phyloP scores from a whole-genome alignment of 495 filamentous ascomycete species.

The Ramalina peruviana region DNA sequence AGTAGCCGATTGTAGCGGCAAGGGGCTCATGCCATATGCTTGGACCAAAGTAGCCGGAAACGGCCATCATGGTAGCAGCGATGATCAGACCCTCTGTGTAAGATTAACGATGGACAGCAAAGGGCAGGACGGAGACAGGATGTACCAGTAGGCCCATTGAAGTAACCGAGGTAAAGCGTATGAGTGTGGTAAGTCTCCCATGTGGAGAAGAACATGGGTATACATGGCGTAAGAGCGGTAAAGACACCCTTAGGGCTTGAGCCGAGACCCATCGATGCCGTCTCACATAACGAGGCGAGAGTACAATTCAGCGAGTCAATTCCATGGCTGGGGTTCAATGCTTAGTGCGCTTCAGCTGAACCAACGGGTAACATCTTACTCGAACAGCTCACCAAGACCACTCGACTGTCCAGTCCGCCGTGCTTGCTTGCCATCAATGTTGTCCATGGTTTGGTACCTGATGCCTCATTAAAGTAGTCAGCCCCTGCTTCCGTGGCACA shows the following conservation, averaged over 20 bases:
- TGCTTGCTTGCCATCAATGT: slow-evolving; percentile 96
- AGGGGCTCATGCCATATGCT: slow-evolving; percentile 73
- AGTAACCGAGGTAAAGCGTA: slow-evolving; percentile 88
- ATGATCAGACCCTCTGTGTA: slow-evolving; percentile 72
- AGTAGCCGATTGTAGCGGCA: slow-evolving; percentile 44
- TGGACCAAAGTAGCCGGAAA: slow-evolving; percentile 78
- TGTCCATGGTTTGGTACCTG: slow-evolving; percentile 94
- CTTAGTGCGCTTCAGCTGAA: slow-evolving; percentile 16
- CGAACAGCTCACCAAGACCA: slow-evolving; percentile 88
- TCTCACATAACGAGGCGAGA: slow-evolving; percentile 74
- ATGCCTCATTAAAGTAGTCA: slow-evolving; percentile 12
- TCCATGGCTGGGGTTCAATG: slow-evolving; percentile 47
- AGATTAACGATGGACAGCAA: slow-evolving; percentile 1
- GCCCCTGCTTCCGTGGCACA: background rate
- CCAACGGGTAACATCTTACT: slow-evolving; percentile 36
- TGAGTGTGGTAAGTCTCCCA: slow-evolving; percentile 99
- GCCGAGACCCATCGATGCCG: slow-evolving; percentile 81
- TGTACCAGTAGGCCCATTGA: slow-evolving; percentile 78
- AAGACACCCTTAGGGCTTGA: slow-evolving; percentile 70
- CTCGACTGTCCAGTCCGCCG: slow-evolving; percentile 89
- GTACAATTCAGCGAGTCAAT: slow-evolving; percentile 98
- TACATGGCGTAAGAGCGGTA: slow-evolving; percentile 77
- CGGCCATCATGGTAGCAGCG: slow-evolving; percentile 69
- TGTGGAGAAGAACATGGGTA: slow-evolving; percentile 98
- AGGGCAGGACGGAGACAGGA: background rate